phyloP scores from a whole-genome alignment of 2,329 filamentous ascomycete species.

The Epichloe bromicola region DNA sequence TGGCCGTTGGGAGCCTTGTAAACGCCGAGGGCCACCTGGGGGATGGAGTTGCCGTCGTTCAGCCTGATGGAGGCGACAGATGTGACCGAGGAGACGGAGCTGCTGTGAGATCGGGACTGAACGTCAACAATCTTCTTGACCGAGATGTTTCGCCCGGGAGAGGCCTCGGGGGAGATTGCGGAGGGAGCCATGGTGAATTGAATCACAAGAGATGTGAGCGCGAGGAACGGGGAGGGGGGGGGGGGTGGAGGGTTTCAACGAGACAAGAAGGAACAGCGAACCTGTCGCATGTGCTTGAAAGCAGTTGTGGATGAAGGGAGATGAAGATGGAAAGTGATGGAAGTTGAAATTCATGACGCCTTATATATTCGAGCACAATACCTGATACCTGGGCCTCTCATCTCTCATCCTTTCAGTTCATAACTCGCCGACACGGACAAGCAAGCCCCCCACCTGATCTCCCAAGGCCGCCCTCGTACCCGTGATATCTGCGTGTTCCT shows the following conservation, averaged over 20 bases:
- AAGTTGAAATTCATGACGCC: background rate
- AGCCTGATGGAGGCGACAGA: constrained; percentile 40
- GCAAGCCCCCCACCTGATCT: background rate
- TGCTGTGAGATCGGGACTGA: constrained; percentile 13
- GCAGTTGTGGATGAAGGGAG: background rate
- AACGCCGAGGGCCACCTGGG: constrained; percentile 35
- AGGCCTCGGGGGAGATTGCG: constrained; percentile 21
- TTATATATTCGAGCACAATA: constrained; percentile 1
- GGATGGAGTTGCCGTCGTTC: constrained; percentile 59
- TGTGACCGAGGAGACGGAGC: constrained; percentile 13
- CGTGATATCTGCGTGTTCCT: background rate
- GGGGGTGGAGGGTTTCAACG: background rate
- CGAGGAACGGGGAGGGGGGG: too few relatives aligned
- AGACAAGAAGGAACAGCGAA: background rate
- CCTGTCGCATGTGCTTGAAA: background rate
- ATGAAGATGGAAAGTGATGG: background rate
- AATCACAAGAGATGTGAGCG: background rate
- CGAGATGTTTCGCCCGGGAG: constrained; percentile 18
- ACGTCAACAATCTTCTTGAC: constrained; percentile 15
- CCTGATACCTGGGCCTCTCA: background rate
- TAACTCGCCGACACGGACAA: background rate
- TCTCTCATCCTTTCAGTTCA: background rate
- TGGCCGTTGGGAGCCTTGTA: constrained; percentile 34
- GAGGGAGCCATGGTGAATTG: constrained; percentile 21
- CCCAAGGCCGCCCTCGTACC: background rate